Evolutionary conservation across 257 asterid species (phyloP), one percentile per base, ranked within the genome.

Genomic region (Solanum habrochaites): DNA sequence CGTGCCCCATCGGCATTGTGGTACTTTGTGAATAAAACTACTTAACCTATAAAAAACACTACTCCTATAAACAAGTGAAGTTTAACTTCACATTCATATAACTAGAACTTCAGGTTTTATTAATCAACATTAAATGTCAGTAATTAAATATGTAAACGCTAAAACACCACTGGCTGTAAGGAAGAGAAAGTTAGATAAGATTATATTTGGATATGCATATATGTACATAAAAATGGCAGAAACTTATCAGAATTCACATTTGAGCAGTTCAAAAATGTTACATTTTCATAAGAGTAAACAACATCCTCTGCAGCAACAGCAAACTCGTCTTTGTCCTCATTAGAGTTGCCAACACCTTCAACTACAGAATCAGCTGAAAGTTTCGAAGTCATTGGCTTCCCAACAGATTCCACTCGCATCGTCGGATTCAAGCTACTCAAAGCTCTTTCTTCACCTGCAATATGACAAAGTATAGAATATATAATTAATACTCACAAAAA

Each of bases 361-460:
- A 91, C 92, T 82, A 93, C 92, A 91, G 86, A 91, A 89, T 93
- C 92, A 89, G 91, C 86, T 2, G 92, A 88, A 85, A 95, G 88
- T 88, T 93, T 92, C 67, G 98, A 94, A 88, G 98, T 91, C 87
- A 88, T 88, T 82, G 91, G 89, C 93, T 94, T 94, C 85, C 95
- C 96, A 87, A 74, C 92, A 37, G 98, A 93, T 86, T 95, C 98
- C 84, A 93, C 91, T 84, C 91, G 93, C 87, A 88, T 27, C 31
- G 66, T 88, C 82, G 93, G 84, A 90, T 91, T 90, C 86, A 91
- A 86, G 84, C 90, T 91, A 86, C 89, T 85, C 87, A 14, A 11
- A 85, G 52, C 18, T 71, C 80, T 32, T 72, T 58, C 87, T 49
- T 60, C 83, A 32, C 70, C 85, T 80, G 69, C 56, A 43, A 80